Base-by-base conservation (phyloP, 2,329 filamentous ascomycete genomes). In the Magnaporthales sp. region DNA sequence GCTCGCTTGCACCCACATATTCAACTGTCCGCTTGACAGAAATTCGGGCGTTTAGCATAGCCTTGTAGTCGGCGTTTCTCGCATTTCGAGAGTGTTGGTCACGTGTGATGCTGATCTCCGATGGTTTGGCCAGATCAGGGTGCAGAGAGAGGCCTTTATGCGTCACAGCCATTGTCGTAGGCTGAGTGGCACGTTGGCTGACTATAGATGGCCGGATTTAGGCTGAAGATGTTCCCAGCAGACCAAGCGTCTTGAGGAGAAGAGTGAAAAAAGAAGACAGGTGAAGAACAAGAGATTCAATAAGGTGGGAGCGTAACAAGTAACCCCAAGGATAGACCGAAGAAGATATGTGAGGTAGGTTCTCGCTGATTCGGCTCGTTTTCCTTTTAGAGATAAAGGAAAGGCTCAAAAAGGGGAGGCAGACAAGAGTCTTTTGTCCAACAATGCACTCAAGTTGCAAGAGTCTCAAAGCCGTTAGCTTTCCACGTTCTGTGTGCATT, bases 41-140 rank as follows among this genome's bases (percentile, higher is more conserved):
- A 26, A 64, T 66, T 46, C 68, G 67, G 5, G 65, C 51, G 30
- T 69, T 54, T 31, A 69, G 15, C 65, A 70, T 65, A 5, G 69
- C 69, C 67, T 69, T 70, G 68, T 69, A 68, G 67, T 70, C 69
- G 5, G 69, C 68, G 8, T 61, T 67, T 4, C 67, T 68, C 4
- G 69, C 68, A 6, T 61, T 66, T 3, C 62, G 63, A 10, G 67
- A 60, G 24, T 60, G 56, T 13, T 60, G 56, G 22, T 15, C 56
- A 15, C 56, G 26, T 27, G 27, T 13, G 19, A 60, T 27, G 24
- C 56, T 60, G 24, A 60, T 24, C 24, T 60, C 56, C 56, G 56
- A 60, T 26, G 27, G 22, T 4, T 19, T 27, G 22, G 56, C 56
- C 56, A 15, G 10, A 10, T 60, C 56, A 13, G 22, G 56, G 24